These are phyloP conservation scores for Beta vulgaris DNA, from an alignment of 148 eudicot genomes.

Conservation along the genomic window DNA sequence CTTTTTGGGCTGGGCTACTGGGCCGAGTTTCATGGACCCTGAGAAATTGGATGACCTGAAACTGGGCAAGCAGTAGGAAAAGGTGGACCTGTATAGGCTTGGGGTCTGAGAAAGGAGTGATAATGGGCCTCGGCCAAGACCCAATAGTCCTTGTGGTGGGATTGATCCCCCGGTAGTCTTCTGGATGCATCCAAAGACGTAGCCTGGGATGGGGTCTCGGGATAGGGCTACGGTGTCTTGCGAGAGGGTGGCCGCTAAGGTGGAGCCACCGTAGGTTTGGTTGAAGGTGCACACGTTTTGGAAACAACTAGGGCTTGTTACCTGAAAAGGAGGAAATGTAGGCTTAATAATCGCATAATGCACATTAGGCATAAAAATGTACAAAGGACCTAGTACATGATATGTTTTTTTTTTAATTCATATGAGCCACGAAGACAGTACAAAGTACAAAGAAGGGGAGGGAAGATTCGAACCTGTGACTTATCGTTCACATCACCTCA, in stretches of 20 bases:
- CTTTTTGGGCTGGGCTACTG: conserved; percentile 55
- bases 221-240: conserved; percentile 74
- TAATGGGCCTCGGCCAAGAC: conserved; percentile 78
- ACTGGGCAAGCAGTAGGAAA: conserved; percentile 83
- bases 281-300: conserved; percentile 59
- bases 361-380: background rate
- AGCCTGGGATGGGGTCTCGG: conserved; percentile 51
- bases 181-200: conserved; percentile 73
- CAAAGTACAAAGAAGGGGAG: too few species aligned
- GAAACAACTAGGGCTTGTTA: conserved; percentile 47
- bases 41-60: conserved; percentile 56
- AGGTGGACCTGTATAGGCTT: conserved; percentile 61
- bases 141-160: conserved; percentile 76
- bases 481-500: too few species aligned
- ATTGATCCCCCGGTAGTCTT: conserved; percentile 47
- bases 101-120: conserved; percentile 64
- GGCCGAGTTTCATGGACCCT: conserved; percentile 68
- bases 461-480: too few species aligned
- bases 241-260: conserved; percentile 49
- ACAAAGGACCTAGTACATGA: background rate
- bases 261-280: conserved; percentile 67
- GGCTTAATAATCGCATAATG: background rate
- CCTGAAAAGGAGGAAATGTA: conserved; percentile 37
- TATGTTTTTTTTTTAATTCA: too few species aligned
- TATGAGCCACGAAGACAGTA: too few species aligned